Base-by-base conservation (phyloP, 805 yeast genomes). In the Sugiyamaella boreocaroliniensis region DNA sequence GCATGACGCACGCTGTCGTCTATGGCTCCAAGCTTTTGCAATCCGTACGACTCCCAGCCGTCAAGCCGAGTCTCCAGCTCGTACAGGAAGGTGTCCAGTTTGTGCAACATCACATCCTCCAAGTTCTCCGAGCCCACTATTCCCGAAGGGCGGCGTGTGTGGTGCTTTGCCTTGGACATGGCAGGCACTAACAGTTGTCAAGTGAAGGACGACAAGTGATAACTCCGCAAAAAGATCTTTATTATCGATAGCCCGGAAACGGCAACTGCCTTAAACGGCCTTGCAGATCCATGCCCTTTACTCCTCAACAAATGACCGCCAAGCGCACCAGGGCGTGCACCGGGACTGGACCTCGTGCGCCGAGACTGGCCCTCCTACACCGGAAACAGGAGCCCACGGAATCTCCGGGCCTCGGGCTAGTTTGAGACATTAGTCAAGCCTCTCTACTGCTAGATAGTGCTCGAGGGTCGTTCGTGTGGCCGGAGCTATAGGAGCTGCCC, bases 41-140 rank as follows among this genome's bases (percentile, higher is more conserved):
- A 53, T 5, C 69, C 66, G 49, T 55, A 63, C 45, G 60, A 57
- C 58, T 71, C 75, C 56, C 71, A 58, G 19, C 61, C 56, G 32
- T 59, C 62, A 41, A 71, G 59, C 32, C 65, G 50, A 16, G 53
- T 40, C 53, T 63, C 67, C 14, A 61, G 55, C 2, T 47, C 52
- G 43, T 57, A 59, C 44, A 59, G 48, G 41, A 59, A 59, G 10
- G 34, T 43, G 52, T 59, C 62, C 8, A 58, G 42, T 19, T 57
- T 55, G 29, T 51, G 53, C 18, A 59, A 52, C 22, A 59, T 18
- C 11, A 48, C 44, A 12, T 55, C 60, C 43, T 57, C 58, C 10
- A 50, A 12, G 34, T 49, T 47, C 29, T 47, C 57, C 5, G 50
- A 15, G 26, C 19, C 40, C 12, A 46, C 40, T 4, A 32, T 10